Percentiles rank a stretch among this genome's conserved stretches.
Evolutionary conservation across 2,329 filamentous ascomycete species (phyloP).

Genomic region (Sarocladium kiliense): DNA sequence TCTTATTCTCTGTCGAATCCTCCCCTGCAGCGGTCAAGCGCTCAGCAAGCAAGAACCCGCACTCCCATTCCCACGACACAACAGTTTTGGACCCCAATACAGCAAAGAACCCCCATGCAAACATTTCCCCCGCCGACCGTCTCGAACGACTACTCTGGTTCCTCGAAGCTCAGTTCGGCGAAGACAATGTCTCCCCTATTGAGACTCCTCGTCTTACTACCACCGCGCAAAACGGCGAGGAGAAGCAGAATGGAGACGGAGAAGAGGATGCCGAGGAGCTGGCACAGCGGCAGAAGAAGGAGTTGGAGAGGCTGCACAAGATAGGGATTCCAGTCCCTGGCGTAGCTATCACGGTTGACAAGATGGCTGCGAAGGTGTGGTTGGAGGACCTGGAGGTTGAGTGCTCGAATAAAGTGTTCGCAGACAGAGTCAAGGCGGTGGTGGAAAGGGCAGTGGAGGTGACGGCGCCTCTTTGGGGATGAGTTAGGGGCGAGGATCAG

Average conservation of each 20-base stretch:
- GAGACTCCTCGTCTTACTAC: slow-evolving; percentile 53
- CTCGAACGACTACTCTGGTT: slow-evolving; percentile 89
- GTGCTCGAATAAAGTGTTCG: slow-evolving; percentile 70
- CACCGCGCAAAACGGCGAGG: slow-evolving; percentile 21
- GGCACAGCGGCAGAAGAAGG: slow-evolving; percentile 56
- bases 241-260: slow-evolving; percentile 14
- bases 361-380: slow-evolving; percentile 84
- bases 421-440: slow-evolving; percentile 80
- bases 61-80: slow-evolving; percentile 26
- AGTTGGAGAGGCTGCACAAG: slow-evolving; percentile 73
- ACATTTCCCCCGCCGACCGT: slow-evolving; percentile 67
- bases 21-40: slow-evolving; percentile 92
- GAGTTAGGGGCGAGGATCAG: slow-evolving; percentile 12
- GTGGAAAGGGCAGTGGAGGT: slow-evolving; percentile 87
- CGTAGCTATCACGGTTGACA: slow-evolving; percentile 71
- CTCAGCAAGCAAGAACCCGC: slow-evolving; percentile 30
- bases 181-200: slow-evolving; percentile 75
- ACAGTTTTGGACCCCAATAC: slow-evolving; percentile 6
- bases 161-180: slow-evolving; percentile 92
- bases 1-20: slow-evolving; percentile 86
- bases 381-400: slow-evolving; percentile 89
- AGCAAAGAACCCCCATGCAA: slow-evolving; percentile 64
- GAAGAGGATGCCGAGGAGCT: slow-evolving; percentile 32
- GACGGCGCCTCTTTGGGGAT: slow-evolving; percentile 67
- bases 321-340: slow-evolving; percentile 89